A percentile compares a stretch with the other conserved stretches of the same genome.
These are phyloP conservation scores for Suillus luteus DNA, from an alignment of 768 basidiomycete genomes.

Conservation along the genomic window DNA sequence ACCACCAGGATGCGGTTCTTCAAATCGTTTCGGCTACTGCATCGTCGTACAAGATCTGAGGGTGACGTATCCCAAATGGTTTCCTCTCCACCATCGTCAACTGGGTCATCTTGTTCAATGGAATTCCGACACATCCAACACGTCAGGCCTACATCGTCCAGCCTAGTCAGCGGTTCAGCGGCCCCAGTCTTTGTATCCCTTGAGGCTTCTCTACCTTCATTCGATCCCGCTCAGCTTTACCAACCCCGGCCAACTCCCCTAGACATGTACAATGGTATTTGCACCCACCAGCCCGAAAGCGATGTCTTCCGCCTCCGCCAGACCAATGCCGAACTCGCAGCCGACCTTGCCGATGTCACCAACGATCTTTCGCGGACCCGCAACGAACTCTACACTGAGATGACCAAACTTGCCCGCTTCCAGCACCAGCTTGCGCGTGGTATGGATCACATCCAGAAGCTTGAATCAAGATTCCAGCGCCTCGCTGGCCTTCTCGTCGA, in stretches of 20 bases:
- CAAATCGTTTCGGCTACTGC: slow-evolving; percentile 44
- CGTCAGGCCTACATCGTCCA: background rate
- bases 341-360: slow-evolving; percentile 30
- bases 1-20: slow-evolving; percentile 45
- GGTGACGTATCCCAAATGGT: slow-evolving; percentile 35
- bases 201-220: slow-evolving; percentile 24
- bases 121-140: background rate
- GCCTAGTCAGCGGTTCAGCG: background rate
- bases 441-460: slow-evolving; percentile 28
- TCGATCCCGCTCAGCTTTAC: slow-evolving; percentile 30
- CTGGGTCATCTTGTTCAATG: slow-evolving; percentile 5
- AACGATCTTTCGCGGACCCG: slow-evolving; percentile 30
- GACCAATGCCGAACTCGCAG: slow-evolving; percentile 24
- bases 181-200: slow-evolving; percentile 29
- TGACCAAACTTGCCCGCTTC: slow-evolving; percentile 28
- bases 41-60: slow-evolving; percentile 51
- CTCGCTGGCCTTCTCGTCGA: slow-evolving; percentile 28
- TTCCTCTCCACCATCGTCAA: background rate
- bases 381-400: slow-evolving; percentile 32
- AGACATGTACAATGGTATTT: slow-evolving; percentile 17
- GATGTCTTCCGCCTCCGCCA: slow-evolving; percentile 18
- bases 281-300: background rate
- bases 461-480: slow-evolving; percentile 27
- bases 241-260: slow-evolving; percentile 3
- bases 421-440: slow-evolving; percentile 27